Base-by-base conservation (phyloP, 257 asterid species). In the Sherardia arvensis region DNA sequence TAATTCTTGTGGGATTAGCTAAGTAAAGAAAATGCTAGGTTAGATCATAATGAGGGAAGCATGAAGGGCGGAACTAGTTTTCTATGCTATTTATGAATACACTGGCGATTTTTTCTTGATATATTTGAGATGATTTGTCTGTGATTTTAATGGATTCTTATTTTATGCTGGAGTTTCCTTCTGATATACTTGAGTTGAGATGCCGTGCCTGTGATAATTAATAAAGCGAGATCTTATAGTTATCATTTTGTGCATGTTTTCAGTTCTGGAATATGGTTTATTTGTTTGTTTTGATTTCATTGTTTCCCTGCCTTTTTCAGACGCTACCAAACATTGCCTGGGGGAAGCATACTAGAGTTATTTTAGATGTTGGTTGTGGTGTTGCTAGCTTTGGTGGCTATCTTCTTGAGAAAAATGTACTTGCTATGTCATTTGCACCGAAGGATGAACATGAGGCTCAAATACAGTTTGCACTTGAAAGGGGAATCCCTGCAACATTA, bases 381-480 rank as follows among this genome's bases (percentile, higher is more conserved):
- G 99, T 93, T 78, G 97, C 99, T 76, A 93, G 96, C 85, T 93
- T 93, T 66, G 97, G 99, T 64, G 97, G 99, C 67, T 69, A 86
- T 69, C 77, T 93, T 68, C 81, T 93, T 72, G 92, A 90, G 61
- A 89, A 73, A 76, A 75, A 78, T 75, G 97, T 87, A 30, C 68
- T 87, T 67, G 84, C 99, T 27, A 79, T 90, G 97, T 93, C 99
- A 40, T 85, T 93, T 45, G 99, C 99, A 60, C 99, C 99, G 28
- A 93, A 90, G 75, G 97, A 93, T 65, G 96, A 93, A 73, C 99
- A 90, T n/a, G 99, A 93, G 75, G 99, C 99, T 71, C 99, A 93
- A 72, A 90, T 93, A 70, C 99, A 93, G 75, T 90, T 93, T 75
- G 96, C 99, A 21, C 94, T 93, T 53, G 99, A 93, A 77, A 76